These are phyloP conservation scores for Penicillium daleae DNA, from an alignment of 495 filamentous ascomycete species.

Conservation along the genomic window DNA sequence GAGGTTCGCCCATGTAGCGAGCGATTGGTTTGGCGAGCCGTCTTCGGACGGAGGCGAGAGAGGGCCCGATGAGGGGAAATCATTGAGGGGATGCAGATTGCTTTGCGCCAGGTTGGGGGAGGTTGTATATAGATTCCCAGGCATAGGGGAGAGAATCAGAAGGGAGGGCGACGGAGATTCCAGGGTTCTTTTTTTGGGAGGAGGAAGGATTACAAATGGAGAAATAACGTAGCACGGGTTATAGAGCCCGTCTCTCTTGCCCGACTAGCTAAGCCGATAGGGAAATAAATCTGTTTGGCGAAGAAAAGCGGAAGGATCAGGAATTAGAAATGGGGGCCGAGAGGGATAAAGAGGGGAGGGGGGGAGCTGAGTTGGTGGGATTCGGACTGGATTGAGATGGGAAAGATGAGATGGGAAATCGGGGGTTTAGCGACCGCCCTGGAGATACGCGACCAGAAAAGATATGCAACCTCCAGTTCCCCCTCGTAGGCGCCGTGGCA, in stretches of 20 bases:
- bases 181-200: neutral
- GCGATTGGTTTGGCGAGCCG: slow-evolving; percentile 13
- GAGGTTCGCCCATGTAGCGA: slow-evolving; percentile 20
- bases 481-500: neutral
- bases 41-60: slow-evolving; percentile 28
- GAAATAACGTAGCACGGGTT: neutral
- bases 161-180: too few species aligned
- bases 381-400: neutral
- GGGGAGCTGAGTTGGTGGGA: neutral
- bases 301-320: slow-evolving; percentile 8
- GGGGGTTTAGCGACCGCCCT: neutral
- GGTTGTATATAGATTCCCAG: slow-evolving; percentile 22
- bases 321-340: slow-evolving; percentile 11
- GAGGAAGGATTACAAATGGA: neutral
- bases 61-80: slow-evolving; percentile 18
- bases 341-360: neutral
- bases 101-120: slow-evolving; percentile 16
- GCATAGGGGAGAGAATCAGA: slow-evolving; percentile 11
- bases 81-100: slow-evolving; percentile 21
- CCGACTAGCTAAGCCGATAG: neutral
- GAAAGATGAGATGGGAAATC: neutral
- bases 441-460: neutral
- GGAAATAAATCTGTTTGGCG: neutral
- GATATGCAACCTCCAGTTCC: neutral
- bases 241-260: neutral